A percentile compares a stretch with the other conserved stretches of the same genome.
phyloP scores from a whole-genome alignment of 2,329 filamentous ascomycete species.

The Alternaria sp. region DNA sequence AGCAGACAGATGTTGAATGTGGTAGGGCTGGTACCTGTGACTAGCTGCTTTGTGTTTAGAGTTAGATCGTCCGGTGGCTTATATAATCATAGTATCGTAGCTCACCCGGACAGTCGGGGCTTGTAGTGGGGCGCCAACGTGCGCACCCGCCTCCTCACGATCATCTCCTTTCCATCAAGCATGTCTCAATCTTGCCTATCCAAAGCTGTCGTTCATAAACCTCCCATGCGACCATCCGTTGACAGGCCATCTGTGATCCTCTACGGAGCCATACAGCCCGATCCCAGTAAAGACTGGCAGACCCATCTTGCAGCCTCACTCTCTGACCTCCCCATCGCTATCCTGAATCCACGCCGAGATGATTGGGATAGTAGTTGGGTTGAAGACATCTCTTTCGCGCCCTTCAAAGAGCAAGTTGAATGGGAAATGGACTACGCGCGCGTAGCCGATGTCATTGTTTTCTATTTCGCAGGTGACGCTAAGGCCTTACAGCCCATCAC shows the following conservation, averaged over 20 bases:
- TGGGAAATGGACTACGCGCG: conserved; percentile 71
- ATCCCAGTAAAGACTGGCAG: conserved; percentile 60
- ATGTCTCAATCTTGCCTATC: conserved; percentile 23
- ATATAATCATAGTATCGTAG: conserved; percentile 3
- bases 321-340: conserved; percentile 58
- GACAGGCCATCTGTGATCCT: conserved; percentile 61
- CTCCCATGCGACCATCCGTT: conserved; percentile 28
- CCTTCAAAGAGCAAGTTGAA: conserved; percentile 65
- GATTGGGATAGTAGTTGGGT: conserved; percentile 69
- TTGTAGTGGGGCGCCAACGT: background rate
- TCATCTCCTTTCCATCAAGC: background rate
- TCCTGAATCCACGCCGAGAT: conserved; percentile 65
- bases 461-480: conserved; percentile 61
- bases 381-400: conserved; percentile 60
- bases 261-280: conserved; percentile 63
- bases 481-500: conserved; percentile 63
- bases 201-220: conserved; percentile 32
- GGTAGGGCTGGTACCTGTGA: background rate
- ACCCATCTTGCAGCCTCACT: conserved; percentile 51
- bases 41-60: background rate
- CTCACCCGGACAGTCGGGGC: background rate
- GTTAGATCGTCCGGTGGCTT: background rate
- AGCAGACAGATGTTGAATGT: background rate
- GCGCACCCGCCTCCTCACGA: conserved; percentile 1
- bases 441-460: conserved; percentile 62